Conservation (phyloP, 352 stramenopile species). For the Globisporangium recalcitrans region DNA sequence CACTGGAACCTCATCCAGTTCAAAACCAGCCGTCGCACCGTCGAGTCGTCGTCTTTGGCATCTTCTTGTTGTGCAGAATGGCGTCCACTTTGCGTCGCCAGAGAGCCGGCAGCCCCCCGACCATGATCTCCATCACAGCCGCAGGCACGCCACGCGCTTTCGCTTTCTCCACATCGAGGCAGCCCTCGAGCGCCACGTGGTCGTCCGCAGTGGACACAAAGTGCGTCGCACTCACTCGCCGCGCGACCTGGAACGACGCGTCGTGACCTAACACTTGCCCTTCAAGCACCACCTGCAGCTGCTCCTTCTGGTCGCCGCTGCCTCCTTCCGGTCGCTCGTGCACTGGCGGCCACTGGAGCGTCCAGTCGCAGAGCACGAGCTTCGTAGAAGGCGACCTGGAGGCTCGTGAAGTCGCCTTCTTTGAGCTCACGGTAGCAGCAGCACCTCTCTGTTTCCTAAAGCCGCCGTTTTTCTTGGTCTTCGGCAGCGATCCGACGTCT, state of each 20-base stretch:
- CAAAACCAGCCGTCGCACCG: neutral
- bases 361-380: constrained; percentile 27
- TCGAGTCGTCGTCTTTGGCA: neutral
- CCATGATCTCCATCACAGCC: constrained; percentile 40
- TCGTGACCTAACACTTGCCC: constrained; percentile 25
- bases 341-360: constrained; percentile 23
- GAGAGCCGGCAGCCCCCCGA: constrained; percentile 46
- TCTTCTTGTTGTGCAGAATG: neutral
- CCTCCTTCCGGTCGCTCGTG: constrained; percentile 1
- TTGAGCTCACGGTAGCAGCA: no score
- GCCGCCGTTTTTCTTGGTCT: neutral
- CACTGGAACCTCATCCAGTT: neutral
- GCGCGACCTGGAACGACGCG: constrained; percentile 31
- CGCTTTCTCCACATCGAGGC: constrained; percentile 33
- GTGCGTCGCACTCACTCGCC: constrained; percentile 30
- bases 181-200: constrained; percentile 38
- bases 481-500: constrained; percentile 10
- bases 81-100: constrained; percentile 27
- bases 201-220: constrained; percentile 40
- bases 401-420: neutral
- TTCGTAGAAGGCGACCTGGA: neutral
- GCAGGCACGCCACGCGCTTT: constrained; percentile 29
- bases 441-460: neutral
- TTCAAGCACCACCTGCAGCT: constrained; percentile 30
- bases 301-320: neutral